A percentile compares a stretch with the other conserved stretches of the same genome.
phyloP scores from a whole-genome alignment of 306 rosid species.

The Vigna radiata region DNA sequence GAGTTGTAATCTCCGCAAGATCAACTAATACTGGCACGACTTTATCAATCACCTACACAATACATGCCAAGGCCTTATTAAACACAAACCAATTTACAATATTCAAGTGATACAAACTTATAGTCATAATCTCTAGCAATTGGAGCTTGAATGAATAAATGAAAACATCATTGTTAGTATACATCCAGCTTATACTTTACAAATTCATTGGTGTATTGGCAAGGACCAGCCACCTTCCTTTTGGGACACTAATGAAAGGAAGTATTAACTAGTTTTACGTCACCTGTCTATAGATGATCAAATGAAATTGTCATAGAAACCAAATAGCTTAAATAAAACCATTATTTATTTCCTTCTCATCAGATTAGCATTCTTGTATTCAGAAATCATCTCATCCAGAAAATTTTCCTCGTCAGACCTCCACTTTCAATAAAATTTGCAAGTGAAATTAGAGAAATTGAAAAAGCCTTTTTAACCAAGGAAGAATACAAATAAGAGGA shows the following conservation, averaged over 20 bases:
- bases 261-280: slow-evolving; percentile 22
- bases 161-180: slow-evolving; percentile 4
- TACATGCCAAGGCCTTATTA: slow-evolving; percentile 28
- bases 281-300: not conserved
- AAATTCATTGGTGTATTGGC: slow-evolving; percentile 10
- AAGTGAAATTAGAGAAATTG: slow-evolving; percentile 13
- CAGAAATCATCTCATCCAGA: not conserved
- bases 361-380: slow-evolving; percentile 21
- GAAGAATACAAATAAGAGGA: slow-evolving; percentile 18
- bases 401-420: slow-evolving; percentile 2
- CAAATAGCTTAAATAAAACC: slow-evolving; percentile 20
- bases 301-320: slow-evolving; percentile 5
- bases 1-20: slow-evolving; percentile 86
- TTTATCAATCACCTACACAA: slow-evolving; percentile 85
- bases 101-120: slow-evolving; percentile 15
- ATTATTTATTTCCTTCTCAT: slow-evolving; percentile 34
- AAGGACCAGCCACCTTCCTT: slow-evolving; percentile 17
- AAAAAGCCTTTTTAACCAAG: slow-evolving; percentile 2
- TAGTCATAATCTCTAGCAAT: slow-evolving; percentile 6
- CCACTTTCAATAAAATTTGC: slow-evolving; percentile 12
- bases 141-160: slow-evolving; percentile 21
- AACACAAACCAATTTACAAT: slow-evolving; percentile 25
- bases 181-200: slow-evolving; percentile 3
- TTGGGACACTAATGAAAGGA: slow-evolving; percentile 12
- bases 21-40: slow-evolving; percentile 90